Conservation (phyloP, 345 rosid species). For the Lepidium sativum region DNA sequence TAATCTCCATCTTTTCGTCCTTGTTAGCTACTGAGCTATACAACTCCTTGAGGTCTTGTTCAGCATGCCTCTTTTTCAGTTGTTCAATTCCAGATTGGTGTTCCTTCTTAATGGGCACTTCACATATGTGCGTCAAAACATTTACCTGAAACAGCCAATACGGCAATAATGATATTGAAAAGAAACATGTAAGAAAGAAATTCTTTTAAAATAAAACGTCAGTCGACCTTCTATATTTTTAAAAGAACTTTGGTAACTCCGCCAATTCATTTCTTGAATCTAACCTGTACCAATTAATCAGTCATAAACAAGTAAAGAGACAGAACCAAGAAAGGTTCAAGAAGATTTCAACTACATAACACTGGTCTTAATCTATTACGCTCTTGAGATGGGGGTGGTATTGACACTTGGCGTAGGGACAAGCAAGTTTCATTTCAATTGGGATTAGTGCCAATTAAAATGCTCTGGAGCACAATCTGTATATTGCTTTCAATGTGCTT, state of each 20-base stretch:
- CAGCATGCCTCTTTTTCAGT: constrained; percentile 36
- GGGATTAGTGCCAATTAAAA: too few species aligned
- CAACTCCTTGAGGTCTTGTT: constrained; percentile 53
- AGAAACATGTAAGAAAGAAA: neutral
- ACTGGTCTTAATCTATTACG: too few species aligned
- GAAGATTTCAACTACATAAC: too few species aligned
- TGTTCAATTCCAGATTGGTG: constrained; percentile 8
- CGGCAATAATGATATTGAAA: neutral
- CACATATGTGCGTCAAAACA: constrained; percentile 53
- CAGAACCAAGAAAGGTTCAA: too few species aligned
- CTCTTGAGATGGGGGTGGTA: too few species aligned
- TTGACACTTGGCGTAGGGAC: too few species aligned
- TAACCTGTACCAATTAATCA: too few species aligned
- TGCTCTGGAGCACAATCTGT: too few species aligned
- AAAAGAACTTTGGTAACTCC: constrained; percentile 1
- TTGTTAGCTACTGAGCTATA: constrained; percentile 19
- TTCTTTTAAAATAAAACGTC: neutral
- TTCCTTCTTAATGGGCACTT: constrained; percentile 17
- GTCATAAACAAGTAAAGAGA: too few species aligned
- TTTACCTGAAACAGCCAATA: constrained; percentile 40
- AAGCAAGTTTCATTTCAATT: too few species aligned
- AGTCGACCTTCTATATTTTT: neutral
- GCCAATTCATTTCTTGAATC: neutral
- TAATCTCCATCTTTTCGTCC: constrained; percentile 3
- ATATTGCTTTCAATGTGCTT: too few species aligned